These are phyloP conservation scores for Trichoderma lentiforme DNA, from an alignment of 2,329 filamentous ascomycete species.

Conservation along the genomic window DNA sequence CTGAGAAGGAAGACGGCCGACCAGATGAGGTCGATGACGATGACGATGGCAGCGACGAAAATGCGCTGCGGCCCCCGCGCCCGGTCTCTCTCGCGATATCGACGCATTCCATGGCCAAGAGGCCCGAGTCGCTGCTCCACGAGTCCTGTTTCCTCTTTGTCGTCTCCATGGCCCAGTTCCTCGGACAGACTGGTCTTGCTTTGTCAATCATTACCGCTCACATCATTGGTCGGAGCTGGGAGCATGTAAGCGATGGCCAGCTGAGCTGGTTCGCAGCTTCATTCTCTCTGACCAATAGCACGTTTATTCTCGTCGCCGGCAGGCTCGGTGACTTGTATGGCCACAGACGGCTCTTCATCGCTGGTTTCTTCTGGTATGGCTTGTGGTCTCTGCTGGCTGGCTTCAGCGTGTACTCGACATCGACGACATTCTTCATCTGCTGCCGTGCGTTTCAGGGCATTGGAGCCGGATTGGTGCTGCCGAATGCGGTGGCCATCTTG, in stretches of 20 bases:
- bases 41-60: neutral
- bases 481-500: slow-evolving; percentile 55
- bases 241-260: slow-evolving; percentile 1
- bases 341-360: slow-evolving; percentile 48
- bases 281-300: slow-evolving; percentile 31
- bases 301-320: slow-evolving; percentile 52
- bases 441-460: slow-evolving; percentile 51
- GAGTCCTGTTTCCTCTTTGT: slow-evolving; percentile 11
- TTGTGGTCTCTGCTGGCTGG: slow-evolving; percentile 47
- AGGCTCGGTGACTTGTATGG: slow-evolving; percentile 53
- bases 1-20: neutral
- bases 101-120: slow-evolving; percentile 1
- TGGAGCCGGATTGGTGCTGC: slow-evolving; percentile 54
- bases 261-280: slow-evolving; percentile 10
- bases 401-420: slow-evolving; percentile 25
- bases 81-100: neutral
- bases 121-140: slow-evolving; percentile 7
- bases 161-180: slow-evolving; percentile 5
- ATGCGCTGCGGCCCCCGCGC: neutral
- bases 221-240: slow-evolving; percentile 8
- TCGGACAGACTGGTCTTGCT: neutral
- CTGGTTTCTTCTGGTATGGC: slow-evolving; percentile 49
- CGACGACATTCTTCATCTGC: slow-evolving; percentile 43
- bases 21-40: neutral
- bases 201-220: neutral